Conservation (phyloP, 306 rosid species). For the Ochetophila trinervis region DNA sequence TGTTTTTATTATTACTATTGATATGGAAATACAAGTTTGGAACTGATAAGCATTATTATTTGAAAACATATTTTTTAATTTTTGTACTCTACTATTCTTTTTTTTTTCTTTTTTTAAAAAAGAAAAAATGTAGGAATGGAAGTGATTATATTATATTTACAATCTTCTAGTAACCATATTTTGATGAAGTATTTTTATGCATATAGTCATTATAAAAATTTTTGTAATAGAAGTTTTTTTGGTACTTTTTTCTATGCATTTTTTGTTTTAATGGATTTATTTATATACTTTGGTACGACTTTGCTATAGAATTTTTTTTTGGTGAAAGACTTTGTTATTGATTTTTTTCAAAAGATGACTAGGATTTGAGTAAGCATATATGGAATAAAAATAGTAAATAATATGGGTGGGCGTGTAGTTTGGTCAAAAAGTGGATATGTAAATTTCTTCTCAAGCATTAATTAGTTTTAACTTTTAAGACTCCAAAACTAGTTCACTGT, state of each 20-base stretch:
- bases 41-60: no score
- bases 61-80: no score
- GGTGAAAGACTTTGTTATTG: neutral
- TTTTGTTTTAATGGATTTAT: neutral
- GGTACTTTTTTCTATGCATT: neutral
- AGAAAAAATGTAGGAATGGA: no score
- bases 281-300: neutral
- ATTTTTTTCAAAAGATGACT: conserved; percentile 4
- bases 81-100: no score
- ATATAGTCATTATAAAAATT: neutral
- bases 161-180: no score
- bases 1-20: no score
- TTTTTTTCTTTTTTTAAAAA: no score
- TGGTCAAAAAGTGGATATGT: neutral
- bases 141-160: no score
- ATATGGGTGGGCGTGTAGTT: neutral
- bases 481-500: neutral
- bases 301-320: no score
- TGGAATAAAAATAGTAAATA: neutral
- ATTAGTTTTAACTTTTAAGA: neutral
- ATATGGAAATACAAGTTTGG: no score
- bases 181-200: no score
- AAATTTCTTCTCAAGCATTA: neutral
- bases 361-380: conserved; percentile 11
- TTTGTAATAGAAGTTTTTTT: neutral